Base-by-base conservation (phyloP, 1,284 basidiomycete genomes). In the Clitocybe nebularis region DNA sequence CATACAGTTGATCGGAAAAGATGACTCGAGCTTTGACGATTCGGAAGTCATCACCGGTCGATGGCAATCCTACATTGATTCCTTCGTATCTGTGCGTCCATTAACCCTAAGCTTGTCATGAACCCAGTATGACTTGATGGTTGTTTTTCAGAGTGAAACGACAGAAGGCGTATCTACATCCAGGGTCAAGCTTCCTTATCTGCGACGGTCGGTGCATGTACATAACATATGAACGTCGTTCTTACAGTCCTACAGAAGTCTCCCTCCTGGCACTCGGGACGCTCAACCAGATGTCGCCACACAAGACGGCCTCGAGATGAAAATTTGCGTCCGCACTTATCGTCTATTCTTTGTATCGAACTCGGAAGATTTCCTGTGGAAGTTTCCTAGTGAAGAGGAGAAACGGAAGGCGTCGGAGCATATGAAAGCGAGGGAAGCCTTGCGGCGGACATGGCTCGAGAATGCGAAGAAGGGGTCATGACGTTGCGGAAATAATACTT, bases 1-100 rank as follows among this genome's bases (percentile, higher is more conserved):
- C 0, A 73, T 96, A 41, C 92, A 96, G 62, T 69, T 98, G 22
- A 76, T 97, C 36, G 89, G 88, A 13, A 91, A 90, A 58, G 93
- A 95, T 51, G 94, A 97, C 58, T 76, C 85, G 2, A 88, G 82
- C 37, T 77, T 88, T 26, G 91, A 96, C 54, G 91, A 95, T 56
- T 81, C 86, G 0, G 89, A 89, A 60, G 86, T 84, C 11, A 68
- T 84, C 42, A 86, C 86, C 30, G 84, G 88, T 33, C 75, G 88
- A 38, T 94, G 93, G 92, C 84, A 91, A 51, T 74, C 84, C 3
- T 98, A 98, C 66, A 83, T 97, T 46, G 88, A 93, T 43, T 86
- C 87, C 6, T 98, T 84, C 64, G 84, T 88, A 34, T 77, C 89
- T 53, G 89, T 91, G 51, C 40, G 84, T 67, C 29, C 21, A 32